These are phyloP conservation scores for Articulospora tetracladia DNA, from an alignment of 495 filamentous ascomycete genomes.

Conservation along the genomic window DNA sequence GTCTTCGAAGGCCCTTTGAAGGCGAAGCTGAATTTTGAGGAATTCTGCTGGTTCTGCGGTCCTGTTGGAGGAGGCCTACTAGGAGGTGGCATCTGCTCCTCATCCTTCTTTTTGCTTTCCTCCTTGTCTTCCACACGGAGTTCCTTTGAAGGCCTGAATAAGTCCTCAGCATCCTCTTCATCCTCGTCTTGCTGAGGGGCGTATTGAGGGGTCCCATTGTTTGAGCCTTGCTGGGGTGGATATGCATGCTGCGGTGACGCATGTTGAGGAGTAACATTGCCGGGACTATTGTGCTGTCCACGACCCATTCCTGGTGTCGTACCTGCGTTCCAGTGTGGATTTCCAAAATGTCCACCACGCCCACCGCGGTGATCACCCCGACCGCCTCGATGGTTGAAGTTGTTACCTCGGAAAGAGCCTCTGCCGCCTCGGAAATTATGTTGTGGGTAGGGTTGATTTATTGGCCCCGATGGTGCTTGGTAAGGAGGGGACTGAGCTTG, in stretches of 20 bases:
- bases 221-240: slow-evolving; percentile 24
- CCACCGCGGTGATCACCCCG: slow-evolving; percentile 29
- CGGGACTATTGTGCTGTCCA: slow-evolving; percentile 32
- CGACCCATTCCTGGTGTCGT: slow-evolving; percentile 37
- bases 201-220: slow-evolving; percentile 30
- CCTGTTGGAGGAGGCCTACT: slow-evolving; percentile 42
- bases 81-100: slow-evolving; percentile 41
- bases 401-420: slow-evolving; percentile 27
- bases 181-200: slow-evolving; percentile 7
- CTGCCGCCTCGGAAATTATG: slow-evolving; percentile 28
- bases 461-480: slow-evolving; percentile 45
- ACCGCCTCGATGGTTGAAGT: slow-evolving; percentile 28
- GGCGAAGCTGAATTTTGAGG: slow-evolving; percentile 75
- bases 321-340: slow-evolving; percentile 52
- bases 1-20: slow-evolving; percentile 69
- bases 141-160: slow-evolving; percentile 61
- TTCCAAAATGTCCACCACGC: slow-evolving; percentile 50
- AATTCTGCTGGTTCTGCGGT: slow-evolving; percentile 46
- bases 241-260: slow-evolving; percentile 22
- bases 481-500: slow-evolving; percentile 47
- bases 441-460: slow-evolving; percentile 43
- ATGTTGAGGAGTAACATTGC: slow-evolving; percentile 29
- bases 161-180: slow-evolving; percentile 53
- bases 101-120: slow-evolving; percentile 37
- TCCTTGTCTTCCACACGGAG: slow-evolving; percentile 58